Conservation (phyloP, 2,329 filamentous ascomycete species). For the Sarocladium oryzae region DNA sequence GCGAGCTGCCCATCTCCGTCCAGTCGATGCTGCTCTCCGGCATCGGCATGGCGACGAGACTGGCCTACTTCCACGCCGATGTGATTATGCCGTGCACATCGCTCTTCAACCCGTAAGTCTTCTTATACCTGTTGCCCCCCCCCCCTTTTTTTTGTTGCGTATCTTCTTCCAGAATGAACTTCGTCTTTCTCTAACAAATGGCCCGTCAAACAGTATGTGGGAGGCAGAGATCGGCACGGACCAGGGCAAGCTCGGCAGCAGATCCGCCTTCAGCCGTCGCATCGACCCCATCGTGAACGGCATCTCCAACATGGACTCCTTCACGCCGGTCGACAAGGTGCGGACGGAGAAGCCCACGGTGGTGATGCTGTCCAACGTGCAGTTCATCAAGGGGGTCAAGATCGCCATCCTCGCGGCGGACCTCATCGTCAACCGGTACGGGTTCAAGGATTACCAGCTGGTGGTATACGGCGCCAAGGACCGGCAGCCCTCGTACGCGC, state of each 20-base stretch:
- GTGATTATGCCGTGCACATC: slow-evolving; percentile 51
- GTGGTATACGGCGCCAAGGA: slow-evolving; percentile 59
- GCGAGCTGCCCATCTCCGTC: slow-evolving; percentile 40
- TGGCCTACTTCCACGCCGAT: slow-evolving; percentile 48
- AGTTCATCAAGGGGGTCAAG: slow-evolving; percentile 57
- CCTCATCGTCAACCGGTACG: slow-evolving; percentile 59
- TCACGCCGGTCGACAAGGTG: slow-evolving; percentile 53
- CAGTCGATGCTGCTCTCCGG: slow-evolving; percentile 40
- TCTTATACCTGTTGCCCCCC: no score
- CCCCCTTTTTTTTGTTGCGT: no score
- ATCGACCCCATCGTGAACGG: slow-evolving; percentile 61
- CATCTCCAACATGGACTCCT: slow-evolving; percentile 58
- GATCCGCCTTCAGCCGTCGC: slow-evolving; percentile 51
- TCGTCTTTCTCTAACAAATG: no score
- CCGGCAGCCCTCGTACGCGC: slow-evolving; percentile 54
- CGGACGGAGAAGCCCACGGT: slow-evolving; percentile 53
- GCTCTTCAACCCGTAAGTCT: slow-evolving; percentile 49
- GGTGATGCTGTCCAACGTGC: slow-evolving; percentile 58
- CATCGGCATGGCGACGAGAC: slow-evolving; percentile 39
- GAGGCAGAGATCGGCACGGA: slow-evolving; percentile 55
- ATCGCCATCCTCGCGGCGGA: slow-evolving; percentile 57
- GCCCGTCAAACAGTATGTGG: slow-evolving; percentile 37
- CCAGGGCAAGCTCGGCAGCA: slow-evolving; percentile 48
- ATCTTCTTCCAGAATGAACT: no score
- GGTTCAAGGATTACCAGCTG: slow-evolving; percentile 57